Base-by-base conservation (phyloP, 2,329 filamentous ascomycete species). In the Periconia sp. region DNA sequence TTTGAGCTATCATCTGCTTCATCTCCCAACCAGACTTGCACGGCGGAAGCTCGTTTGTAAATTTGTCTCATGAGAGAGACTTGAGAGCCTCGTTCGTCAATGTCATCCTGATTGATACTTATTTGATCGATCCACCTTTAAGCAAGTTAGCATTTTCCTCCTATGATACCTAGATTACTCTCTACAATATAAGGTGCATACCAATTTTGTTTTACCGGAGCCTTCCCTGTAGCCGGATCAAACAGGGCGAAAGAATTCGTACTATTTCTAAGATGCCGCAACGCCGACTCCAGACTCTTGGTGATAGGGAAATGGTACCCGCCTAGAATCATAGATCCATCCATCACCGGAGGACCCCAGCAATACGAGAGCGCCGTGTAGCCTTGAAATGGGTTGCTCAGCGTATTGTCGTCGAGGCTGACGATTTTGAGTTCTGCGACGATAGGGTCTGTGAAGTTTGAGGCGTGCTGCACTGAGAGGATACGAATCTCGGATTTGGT, bases 1-100 rank as follows among this genome's bases (percentile, higher is more conserved):
- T 22, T 9, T 2, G 9, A 8, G n/a, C 50, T 55, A 15, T 39
- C 28, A 4, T 41, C 22, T 11, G 48, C 52, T 26, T 49, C 43
- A 4, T 44, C 24, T 5, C 54, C 54, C 11, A 57, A 40, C 54
- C 54, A 50, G 21, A 44, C 40, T 10, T 38, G 15, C 11, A 51
- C 44, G 5, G 15, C 13, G 4, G 16, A 7, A 4, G 50, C 50
- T 4, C 21, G 22, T 12, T 38, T 30, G 19, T 54, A 54, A n/a
- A 54, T 54, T 5, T 26, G 6, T 10, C 33, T 17, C 50, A 51
- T 54, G 10, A 44, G 29, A 10, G 21, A 25, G 10, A 54, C 50
- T 24, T 51, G 47, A 9, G 32, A 19, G 16, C 26, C 25, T n/a
- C 50, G 42, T 17, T 51, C 44, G 6, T 37, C n/a, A 3, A 39